Percentiles rank a stretch among this genome's conserved stretches.
Conservation (phyloP, 805 yeast genomes). For the Saccharomycopsis sp. region DNA sequence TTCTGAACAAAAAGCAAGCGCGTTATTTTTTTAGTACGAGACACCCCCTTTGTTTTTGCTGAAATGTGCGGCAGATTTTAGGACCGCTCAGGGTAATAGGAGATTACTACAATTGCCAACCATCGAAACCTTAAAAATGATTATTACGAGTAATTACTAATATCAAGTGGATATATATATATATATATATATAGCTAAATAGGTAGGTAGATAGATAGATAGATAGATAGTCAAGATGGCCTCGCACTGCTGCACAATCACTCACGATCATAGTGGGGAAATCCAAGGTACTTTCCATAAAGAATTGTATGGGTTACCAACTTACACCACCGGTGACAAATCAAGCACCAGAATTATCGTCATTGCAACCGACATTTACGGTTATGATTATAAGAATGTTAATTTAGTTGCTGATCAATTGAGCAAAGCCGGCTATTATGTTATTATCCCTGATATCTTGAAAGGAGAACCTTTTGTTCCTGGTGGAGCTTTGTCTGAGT, state of each 20-base stretch:
- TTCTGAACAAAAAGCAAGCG: too few species aligned
- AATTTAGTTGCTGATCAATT: conserved; percentile 60
- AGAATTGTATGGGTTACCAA: conserved; percentile 11
- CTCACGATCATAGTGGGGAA: conserved; percentile 13
- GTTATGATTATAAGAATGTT: conserved; percentile 50
- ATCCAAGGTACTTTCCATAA: conserved; percentile 5
- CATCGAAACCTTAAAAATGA: too few species aligned
- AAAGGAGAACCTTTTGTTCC: conserved; percentile 43
- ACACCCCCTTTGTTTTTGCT: too few species aligned
- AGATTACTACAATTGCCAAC: neutral
- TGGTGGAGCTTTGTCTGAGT: conserved; percentile 27
- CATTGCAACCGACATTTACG: conserved; percentile 64
- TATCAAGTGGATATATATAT: too few species aligned
- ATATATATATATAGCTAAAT: too few species aligned
- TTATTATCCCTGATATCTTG: conserved; percentile 71
- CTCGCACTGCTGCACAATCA: conserved; percentile 12
- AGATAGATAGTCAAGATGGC: too few species aligned
- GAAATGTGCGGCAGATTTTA: too few species aligned
- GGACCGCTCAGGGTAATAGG: too few species aligned
- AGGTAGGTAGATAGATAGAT: too few species aligned
- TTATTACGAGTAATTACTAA: too few species aligned
- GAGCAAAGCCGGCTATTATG: conserved; percentile 56
- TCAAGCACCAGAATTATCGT: conserved; percentile 43
- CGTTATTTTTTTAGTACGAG: too few species aligned
- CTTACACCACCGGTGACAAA: conserved; percentile 35